Evolutionary conservation across 345 rosid genomes (phyloP).

Genomic region (Populus deltoides): DNA sequence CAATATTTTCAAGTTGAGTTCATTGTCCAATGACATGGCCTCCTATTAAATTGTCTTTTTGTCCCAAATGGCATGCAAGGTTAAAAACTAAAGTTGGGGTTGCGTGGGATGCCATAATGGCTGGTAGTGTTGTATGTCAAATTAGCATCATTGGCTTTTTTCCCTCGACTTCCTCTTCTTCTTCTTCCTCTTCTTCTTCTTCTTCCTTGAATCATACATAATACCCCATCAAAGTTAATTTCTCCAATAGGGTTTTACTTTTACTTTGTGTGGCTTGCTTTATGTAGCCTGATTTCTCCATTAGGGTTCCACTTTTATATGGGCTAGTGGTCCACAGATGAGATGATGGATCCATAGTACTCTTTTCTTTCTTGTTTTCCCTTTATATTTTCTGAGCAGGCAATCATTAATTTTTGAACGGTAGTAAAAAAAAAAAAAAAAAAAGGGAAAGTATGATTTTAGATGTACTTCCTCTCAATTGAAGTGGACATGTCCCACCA

Average conservation of each 20-base stretch:
- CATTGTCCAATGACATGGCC: neutral
- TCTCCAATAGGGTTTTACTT: neutral
- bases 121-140: neutral
- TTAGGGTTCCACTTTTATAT: neutral
- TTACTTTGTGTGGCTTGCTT: neutral
- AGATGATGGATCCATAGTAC: neutral
- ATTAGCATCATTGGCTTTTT: neutral
- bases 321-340: neutral
- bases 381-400: neutral
- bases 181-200: too few species aligned
- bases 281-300: neutral
- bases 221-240: neutral
- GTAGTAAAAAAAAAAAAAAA: too few species aligned
- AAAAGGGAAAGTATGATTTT: neutral
- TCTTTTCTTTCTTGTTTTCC: neutral
- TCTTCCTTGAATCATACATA: neutral
- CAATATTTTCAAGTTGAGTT: neutral
- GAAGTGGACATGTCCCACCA: neutral
- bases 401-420: neutral
- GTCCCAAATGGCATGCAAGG: neutral
- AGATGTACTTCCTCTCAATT: neutral
- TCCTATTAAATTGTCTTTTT: neutral
- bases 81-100: neutral
- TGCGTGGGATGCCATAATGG: neutral
- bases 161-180: too few species aligned